phyloP scores from a whole-genome alignment of 345 rosid genomes.

The Clausena lansium region DNA sequence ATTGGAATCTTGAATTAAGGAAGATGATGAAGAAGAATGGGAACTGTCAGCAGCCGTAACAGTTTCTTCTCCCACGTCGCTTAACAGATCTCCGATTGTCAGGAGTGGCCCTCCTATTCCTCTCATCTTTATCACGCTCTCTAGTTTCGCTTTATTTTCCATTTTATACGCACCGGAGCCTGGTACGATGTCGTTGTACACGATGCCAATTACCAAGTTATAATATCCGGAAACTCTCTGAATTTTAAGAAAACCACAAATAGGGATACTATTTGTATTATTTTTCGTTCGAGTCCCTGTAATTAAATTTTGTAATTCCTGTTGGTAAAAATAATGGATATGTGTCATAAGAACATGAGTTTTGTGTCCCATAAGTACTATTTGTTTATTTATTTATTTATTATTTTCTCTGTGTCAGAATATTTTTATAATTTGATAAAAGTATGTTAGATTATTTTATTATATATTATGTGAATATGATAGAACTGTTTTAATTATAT shows the following conservation, averaged over 20 bases:
- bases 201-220: not conserved
- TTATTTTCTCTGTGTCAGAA: no score
- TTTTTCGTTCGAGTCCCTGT: no score
- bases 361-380: no score
- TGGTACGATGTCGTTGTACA: not conserved
- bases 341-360: no score
- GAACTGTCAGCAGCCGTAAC: slow-evolving; percentile 14
- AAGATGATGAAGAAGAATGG: slow-evolving; percentile 17
- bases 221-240: not conserved
- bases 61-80: slow-evolving; percentile 59
- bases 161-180: not conserved
- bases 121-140: slow-evolving; percentile 39
- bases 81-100: slow-evolving; percentile 73
- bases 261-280: no score
- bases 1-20: slow-evolving; percentile 7
- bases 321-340: no score
- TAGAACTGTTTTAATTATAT: no score
- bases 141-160: not conserved
- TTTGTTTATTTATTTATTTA: no score
- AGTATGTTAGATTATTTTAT: no score
- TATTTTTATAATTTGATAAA: no score
- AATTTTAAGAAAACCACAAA: not conserved
- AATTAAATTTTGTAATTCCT: no score
- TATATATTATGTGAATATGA: no score
- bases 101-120: slow-evolving; percentile 85